Base-by-base conservation (phyloP, 2,329 filamentous ascomycete species). In the Monilinia fructigena region DNA sequence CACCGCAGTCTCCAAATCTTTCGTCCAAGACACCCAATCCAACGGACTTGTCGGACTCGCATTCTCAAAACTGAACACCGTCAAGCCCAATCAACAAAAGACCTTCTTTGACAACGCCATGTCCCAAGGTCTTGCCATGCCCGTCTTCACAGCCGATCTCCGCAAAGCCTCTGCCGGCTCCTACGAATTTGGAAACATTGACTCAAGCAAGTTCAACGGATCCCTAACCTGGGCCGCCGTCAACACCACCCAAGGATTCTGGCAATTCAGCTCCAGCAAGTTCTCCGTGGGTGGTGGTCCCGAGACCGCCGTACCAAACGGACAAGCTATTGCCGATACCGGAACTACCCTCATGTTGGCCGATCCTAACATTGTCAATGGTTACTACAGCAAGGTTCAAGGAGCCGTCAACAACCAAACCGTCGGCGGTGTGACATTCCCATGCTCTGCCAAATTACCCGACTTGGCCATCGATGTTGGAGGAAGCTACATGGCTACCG, bases 11-110 rank as follows among this genome's bases (percentile, higher is more conserved):
- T 77, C 75, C 1, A 31, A 63, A 28, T 73, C 73, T 1, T 79
- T 79, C 70, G 73, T 77, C 42, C 52, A 69, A 40, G 77, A 79
- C 66, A 74, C 74, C n/a, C 67, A 72, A 48, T 73, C 74, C 54
- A 86, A 89, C 71, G 87, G 87, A 45, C 81, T 90, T 20, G 81
- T 90, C 55, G 87, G 87, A n/a, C 81, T 90, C 58, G 87, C 82
- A 3, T 77, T 73, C 69, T 74, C 73, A 61, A 76, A 75, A 60
- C 70, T 76, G 52, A 77, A 77, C 68, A 77, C 75, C 35, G 72
- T 77, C 62, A 71, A 74, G 70, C 76, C 76, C 14, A 63, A 68
- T 26, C 69, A 72, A 26, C 74, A 76, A 68, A 76, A 76, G 69
- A 77, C 76, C 35, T 77, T 76, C 71, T 77, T 77, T 65, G 75